These are phyloP conservation scores for Cutaneotrichosporon arboriforme DNA, from an alignment of 1,284 basidiomycete species.

Conservation along the genomic window DNA sequence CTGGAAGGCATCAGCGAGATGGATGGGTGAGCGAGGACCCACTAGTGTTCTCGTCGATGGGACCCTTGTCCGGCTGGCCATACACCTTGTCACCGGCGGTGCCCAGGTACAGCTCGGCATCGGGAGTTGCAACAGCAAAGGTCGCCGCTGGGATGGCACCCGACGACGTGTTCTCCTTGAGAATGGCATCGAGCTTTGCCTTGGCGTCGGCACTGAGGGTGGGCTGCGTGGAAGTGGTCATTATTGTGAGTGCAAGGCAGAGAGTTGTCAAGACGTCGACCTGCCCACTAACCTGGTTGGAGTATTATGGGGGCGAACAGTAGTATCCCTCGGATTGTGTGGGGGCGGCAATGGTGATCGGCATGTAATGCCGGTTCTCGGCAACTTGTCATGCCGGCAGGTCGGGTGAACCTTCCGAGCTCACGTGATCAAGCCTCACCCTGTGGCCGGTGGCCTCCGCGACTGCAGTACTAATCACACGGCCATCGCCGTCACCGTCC, in stretches of 20 bases:
- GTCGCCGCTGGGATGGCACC: slow-evolving; percentile 27
- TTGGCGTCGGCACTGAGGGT: slow-evolving; percentile 15
- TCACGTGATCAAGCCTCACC: too few relatives aligned
- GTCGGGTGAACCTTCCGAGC: too few relatives aligned
- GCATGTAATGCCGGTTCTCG: too few relatives aligned
- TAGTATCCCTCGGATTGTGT: too few relatives aligned
- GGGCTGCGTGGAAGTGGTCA: not conserved
- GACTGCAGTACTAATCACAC: too few relatives aligned
- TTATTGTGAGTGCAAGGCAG: slow-evolving; percentile 2
- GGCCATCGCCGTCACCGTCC: too few relatives aligned
- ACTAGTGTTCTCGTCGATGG: slow-evolving; percentile 34
- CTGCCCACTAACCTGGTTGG: too few relatives aligned
- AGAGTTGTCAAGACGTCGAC: too few relatives aligned
- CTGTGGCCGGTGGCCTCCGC: too few relatives aligned
- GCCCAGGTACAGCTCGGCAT: slow-evolving; percentile 24
- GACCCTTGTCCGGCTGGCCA: slow-evolving; percentile 23
- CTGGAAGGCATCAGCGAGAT: slow-evolving; percentile 11
- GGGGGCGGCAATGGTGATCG: too few relatives aligned
- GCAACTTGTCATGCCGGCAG: too few relatives aligned
- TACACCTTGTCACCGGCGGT: slow-evolving; percentile 27
- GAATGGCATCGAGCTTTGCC: slow-evolving; percentile 22
- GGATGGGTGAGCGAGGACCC: not conserved
- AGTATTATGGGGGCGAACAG: too few relatives aligned
- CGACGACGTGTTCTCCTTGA: slow-evolving; percentile 18
- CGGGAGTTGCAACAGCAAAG: slow-evolving; percentile 26